Conservation (phyloP, 2,329 filamentous ascomycete genomes). For the Aureobasidium sp. region DNA sequence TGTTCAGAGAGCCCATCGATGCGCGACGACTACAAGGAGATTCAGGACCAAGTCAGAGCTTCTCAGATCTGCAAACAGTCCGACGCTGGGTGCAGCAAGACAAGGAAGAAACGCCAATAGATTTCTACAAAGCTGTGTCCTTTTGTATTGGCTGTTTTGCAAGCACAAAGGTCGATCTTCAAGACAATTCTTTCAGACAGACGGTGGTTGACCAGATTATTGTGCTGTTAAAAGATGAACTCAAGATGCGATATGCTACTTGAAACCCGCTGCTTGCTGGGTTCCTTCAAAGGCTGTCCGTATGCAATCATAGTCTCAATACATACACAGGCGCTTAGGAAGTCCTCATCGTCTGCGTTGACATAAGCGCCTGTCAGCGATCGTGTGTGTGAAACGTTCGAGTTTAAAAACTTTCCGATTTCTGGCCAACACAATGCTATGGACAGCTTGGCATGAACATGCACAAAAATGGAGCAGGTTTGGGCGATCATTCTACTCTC, state of each 20-base stretch:
- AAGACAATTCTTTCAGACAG: not conserved
- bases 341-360: too few relatives aligned
- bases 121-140: not conserved
- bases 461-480: too few relatives aligned
- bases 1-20: not conserved
- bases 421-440: too few relatives aligned
- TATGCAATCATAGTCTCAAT: too few relatives aligned
- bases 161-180: not conserved
- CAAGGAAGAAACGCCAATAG: not conserved
- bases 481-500: too few relatives aligned
- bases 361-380: too few relatives aligned
- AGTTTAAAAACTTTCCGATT: too few relatives aligned
- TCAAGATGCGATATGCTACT: not conserved
- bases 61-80: not conserved
- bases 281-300: not conserved
- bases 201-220: not conserved
- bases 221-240: not conserved
- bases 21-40: not conserved
- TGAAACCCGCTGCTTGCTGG: not conserved
- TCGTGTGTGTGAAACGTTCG: too few relatives aligned
- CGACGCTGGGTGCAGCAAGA: slow-evolving; percentile 4
- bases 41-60: not conserved
- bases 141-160: slow-evolving; percentile 2
- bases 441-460: too few relatives aligned
- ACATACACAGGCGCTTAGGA: too few relatives aligned